These are phyloP conservation scores for Cladosporium phlei DNA, from an alignment of 2,329 filamentous ascomycete species.

Conservation along the genomic window DNA sequence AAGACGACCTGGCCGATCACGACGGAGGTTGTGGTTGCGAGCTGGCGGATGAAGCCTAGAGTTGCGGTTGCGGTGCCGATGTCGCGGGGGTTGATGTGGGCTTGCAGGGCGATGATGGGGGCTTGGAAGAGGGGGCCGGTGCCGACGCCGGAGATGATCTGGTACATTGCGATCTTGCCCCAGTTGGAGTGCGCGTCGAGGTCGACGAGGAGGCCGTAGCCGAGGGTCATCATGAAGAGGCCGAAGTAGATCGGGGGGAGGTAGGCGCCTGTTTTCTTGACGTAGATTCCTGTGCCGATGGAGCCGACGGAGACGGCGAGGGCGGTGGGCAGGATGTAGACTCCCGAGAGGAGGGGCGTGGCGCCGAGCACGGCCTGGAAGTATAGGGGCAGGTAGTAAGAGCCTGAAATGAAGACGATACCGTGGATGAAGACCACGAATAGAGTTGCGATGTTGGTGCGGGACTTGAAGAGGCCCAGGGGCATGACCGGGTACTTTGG, in stretches of 20 bases:
- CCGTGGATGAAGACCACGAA: slow-evolving; percentile 67
- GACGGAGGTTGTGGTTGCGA: slow-evolving; percentile 63
- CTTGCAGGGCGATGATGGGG: slow-evolving; percentile 64
- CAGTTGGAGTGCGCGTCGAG: slow-evolving; percentile 31
- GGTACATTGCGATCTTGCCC: slow-evolving; percentile 45
- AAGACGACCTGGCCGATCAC: slow-evolving; percentile 75
- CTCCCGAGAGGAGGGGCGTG: slow-evolving; percentile 65
- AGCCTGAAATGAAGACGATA: slow-evolving; percentile 69
- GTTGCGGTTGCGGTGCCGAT: slow-evolving; percentile 65
- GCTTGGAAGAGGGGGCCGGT: slow-evolving; percentile 65
- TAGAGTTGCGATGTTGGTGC: slow-evolving; percentile 63
- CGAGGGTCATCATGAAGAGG: slow-evolving; percentile 35
- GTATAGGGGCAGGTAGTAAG: slow-evolving; percentile 80
- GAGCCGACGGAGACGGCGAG: slow-evolving; percentile 30
- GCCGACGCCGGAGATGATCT: slow-evolving; percentile 60
- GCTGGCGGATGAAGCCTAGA: slow-evolving; percentile 63
- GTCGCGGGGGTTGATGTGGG: slow-evolving; percentile 56
- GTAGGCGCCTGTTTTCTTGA: slow-evolving; percentile 44
- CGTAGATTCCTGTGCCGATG: slow-evolving; percentile 36
- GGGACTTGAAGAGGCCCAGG: slow-evolving; percentile 61
- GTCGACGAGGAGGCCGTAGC: slow-evolving; percentile 37
- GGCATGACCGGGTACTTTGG: slow-evolving; percentile 78
- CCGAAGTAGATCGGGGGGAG: slow-evolving; percentile 49
- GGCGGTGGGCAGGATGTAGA: slow-evolving; percentile 45
- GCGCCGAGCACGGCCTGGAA: slow-evolving; percentile 71